Conservation (phyloP, 805 yeast species). For the Candida peoriensis region DNA sequence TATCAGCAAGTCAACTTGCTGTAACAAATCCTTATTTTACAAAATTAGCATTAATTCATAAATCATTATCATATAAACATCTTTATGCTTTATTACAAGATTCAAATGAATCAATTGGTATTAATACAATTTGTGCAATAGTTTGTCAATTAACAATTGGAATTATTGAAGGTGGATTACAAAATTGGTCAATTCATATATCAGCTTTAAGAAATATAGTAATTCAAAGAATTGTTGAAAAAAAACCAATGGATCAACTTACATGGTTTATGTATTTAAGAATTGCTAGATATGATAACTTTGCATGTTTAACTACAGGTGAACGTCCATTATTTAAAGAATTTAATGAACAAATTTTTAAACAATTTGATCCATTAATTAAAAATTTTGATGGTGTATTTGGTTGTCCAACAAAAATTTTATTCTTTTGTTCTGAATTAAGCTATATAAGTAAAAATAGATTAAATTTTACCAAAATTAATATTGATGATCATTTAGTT, state of each 20-base stretch:
- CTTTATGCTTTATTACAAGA: constrained; percentile 5
- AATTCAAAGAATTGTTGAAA: constrained; percentile 2
- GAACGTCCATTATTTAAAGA: constrained; percentile 10
- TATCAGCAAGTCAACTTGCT: constrained; percentile 11
- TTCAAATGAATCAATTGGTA: constrained; percentile 2
- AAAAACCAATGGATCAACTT: constrained; percentile 5
- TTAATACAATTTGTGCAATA: constrained; percentile 10
- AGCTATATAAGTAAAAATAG: constrained; percentile 2
- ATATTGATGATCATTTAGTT: not conserved
- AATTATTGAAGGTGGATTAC: constrained; percentile 8
- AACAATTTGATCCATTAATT: constrained; percentile 8
- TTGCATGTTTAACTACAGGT: constrained; percentile 12
- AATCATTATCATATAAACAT: constrained; percentile 11
- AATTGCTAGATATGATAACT: constrained; percentile 12
- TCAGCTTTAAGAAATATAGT: constrained; percentile 9
- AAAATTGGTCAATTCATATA: constrained; percentile 12
- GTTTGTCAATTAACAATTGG: constrained; percentile 12
- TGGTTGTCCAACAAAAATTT: constrained; percentile 10
- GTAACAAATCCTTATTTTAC: constrained; percentile 7
- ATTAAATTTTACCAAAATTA: not conserved
- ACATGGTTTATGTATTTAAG: constrained; percentile 11
- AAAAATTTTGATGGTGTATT: constrained; percentile 11
- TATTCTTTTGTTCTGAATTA: constrained; percentile 10
- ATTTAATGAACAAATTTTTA: constrained; percentile 1
- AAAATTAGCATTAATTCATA: constrained; percentile 7